Percentiles rank a stretch among this genome's conserved stretches.
Conservation (phyloP, 805 yeast species). For the Clavispora carvajalis region DNA sequence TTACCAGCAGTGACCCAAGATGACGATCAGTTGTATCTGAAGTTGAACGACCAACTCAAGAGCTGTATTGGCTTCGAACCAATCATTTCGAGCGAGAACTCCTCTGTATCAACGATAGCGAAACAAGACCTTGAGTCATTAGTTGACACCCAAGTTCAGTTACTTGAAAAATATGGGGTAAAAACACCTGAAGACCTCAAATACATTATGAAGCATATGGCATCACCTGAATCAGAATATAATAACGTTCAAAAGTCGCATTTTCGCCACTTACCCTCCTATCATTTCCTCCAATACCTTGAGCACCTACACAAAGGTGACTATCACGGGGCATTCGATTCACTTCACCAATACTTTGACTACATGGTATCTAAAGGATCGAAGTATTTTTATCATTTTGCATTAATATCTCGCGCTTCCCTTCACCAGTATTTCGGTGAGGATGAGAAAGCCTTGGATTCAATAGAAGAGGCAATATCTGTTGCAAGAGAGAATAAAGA, state of each 20-base stretch:
- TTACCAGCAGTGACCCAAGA: constrained; percentile 5
- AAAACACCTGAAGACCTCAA: constrained; percentile 42
- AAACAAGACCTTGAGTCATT: constrained; percentile 47
- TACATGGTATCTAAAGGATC: constrained; percentile 67
- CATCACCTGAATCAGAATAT: constrained; percentile 38
- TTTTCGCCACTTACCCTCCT: constrained; percentile 27
- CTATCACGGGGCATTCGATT: constrained; percentile 51
- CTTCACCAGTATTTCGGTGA: constrained; percentile 66
- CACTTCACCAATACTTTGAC: constrained; percentile 60
- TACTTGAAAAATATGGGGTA: constrained; percentile 48
- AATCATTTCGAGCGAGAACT: constrained; percentile 2
- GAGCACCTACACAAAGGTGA: constrained; percentile 55
- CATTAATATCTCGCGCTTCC: constrained; percentile 66
- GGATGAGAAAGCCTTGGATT: constrained; percentile 62
- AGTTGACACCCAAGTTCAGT: constrained; percentile 48
- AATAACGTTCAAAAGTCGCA: constrained; percentile 28
- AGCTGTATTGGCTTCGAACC: constrained; percentile 5
- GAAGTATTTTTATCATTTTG: constrained; percentile 67
- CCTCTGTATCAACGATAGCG: constrained; percentile 25
- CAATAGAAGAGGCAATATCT: constrained; percentile 81
- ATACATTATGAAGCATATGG: constrained; percentile 40
- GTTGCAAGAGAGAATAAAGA: constrained; percentile 87
- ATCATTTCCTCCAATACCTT: constrained; percentile 56
- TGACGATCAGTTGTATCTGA: constrained; percentile 9
- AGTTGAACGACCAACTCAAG: constrained; percentile 11